Percentiles rank a stretch among this genome's conserved stretches.
Conservation (phyloP, 2,329 filamentous ascomycete species). For the Phialemonium atrogriseum region DNA sequence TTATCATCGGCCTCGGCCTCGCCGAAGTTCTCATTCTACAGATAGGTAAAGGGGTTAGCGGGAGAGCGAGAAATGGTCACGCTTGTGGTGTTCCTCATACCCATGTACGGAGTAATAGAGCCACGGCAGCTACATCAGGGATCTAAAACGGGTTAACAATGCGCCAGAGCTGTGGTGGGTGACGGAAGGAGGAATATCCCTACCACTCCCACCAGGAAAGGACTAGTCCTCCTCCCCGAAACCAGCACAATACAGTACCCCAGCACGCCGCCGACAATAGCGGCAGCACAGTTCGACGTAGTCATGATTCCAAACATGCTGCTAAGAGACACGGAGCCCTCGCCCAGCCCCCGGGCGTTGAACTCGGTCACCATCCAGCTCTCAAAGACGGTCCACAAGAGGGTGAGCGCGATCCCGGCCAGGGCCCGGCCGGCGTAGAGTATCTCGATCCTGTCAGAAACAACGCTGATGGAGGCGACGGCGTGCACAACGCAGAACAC, state of each 20-base stretch:
- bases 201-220: slow-evolving; percentile 36
- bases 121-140: slow-evolving; percentile 16
- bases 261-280: slow-evolving; percentile 40
- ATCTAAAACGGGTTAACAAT: slow-evolving; percentile 8
- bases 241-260: slow-evolving; percentile 38
- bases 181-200: too few species aligned
- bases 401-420: slow-evolving; percentile 42
- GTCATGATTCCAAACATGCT: slow-evolving; percentile 43
- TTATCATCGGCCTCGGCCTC: not conserved
- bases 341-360: slow-evolving; percentile 33
- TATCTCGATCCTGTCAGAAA: slow-evolving; percentile 8
- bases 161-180: not conserved
- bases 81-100: slow-evolving; percentile 1
- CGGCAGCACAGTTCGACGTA: slow-evolving; percentile 41
- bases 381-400: slow-evolving; percentile 49
- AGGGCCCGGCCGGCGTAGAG: slow-evolving; percentile 30
- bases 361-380: slow-evolving; percentile 52
- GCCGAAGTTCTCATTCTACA: slow-evolving; percentile 10
- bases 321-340: slow-evolving; percentile 29
- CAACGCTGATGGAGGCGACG: slow-evolving; percentile 8
- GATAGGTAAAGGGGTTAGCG: too few species aligned
- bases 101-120: slow-evolving; percentile 22
- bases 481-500: slow-evolving; percentile 10
- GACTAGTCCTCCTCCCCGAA: slow-evolving; percentile 37
- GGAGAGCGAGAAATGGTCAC: too few species aligned